Conservation (phyloP, 192 early-diverging fungal genomes). For the Rhizophagus prolifer region DNA sequence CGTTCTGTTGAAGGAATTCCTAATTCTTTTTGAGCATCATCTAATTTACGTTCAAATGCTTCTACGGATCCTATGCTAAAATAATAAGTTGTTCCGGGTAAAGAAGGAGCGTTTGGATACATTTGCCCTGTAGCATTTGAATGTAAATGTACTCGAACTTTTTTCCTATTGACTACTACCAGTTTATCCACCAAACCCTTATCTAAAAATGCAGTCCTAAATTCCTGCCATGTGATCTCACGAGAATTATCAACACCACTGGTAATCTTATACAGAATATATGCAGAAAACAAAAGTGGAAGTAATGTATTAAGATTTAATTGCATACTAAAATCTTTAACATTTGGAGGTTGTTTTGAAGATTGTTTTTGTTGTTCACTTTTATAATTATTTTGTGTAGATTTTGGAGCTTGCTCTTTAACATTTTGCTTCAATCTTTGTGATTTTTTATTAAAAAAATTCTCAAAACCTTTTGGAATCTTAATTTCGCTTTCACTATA, state of each 20-base stretch:
- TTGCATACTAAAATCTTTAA: slow-evolving; percentile 39
- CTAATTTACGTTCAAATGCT: slow-evolving; percentile 88
- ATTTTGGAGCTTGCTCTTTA: not conserved
- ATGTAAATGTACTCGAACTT: slow-evolving; percentile 78
- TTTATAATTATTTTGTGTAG: slow-evolving; percentile 29
- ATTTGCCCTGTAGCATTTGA: slow-evolving; percentile 42
- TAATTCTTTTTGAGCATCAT: slow-evolving; percentile 87
- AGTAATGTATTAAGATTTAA: slow-evolving; percentile 47
- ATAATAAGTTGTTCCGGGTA: slow-evolving; percentile 53
- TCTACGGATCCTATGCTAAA: slow-evolving; percentile 96
- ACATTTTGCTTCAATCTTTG: slow-evolving; percentile 13
- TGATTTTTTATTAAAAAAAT: slow-evolving; percentile 58
- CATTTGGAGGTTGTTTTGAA: slow-evolving; percentile 37
- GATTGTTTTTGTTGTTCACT: slow-evolving; percentile 37
- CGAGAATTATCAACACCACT: slow-evolving; percentile 49
- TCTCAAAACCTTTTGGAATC: slow-evolving; percentile 69
- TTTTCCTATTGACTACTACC: slow-evolving; percentile 83
- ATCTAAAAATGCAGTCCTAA: slow-evolving; percentile 83
- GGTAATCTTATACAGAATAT: slow-evolving; percentile 50
- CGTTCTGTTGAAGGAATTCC: slow-evolving; percentile 86
- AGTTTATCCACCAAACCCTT: slow-evolving; percentile 90
- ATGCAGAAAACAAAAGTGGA: slow-evolving; percentile 47
- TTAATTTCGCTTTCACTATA: slow-evolving; percentile 35
- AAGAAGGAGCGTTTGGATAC: slow-evolving; percentile 54
- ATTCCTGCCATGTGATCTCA: slow-evolving; percentile 93